These are phyloP conservation scores for Coffea eugenioides DNA, from an alignment of 257 asterid species.

Conservation along the genomic window DNA sequence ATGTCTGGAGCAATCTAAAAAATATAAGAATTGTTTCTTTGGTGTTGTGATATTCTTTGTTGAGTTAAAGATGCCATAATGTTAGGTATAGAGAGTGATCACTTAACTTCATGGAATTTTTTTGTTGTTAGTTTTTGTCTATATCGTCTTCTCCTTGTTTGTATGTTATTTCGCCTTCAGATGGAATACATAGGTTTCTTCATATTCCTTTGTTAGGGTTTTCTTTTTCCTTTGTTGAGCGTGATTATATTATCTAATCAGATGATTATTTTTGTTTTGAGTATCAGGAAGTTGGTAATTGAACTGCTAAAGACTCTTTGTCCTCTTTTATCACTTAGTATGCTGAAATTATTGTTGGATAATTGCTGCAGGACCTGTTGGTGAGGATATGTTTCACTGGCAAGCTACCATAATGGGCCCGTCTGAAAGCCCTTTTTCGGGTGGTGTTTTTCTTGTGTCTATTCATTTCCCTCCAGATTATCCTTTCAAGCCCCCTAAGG, in stretches of 20 bases:
- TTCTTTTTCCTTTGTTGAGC: not conserved
- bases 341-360: conserved; percentile 4
- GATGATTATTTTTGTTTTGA: not conserved
- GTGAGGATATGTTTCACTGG: conserved; percentile 77
- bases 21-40: not conserved
- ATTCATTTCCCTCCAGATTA: conserved; percentile 82
- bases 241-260: not conserved
- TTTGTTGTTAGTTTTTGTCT: not conserved
- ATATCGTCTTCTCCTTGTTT: not conserved
- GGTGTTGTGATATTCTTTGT: not conserved
- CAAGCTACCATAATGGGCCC: conserved; percentile 90
- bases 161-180: not conserved
- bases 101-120: not conserved
- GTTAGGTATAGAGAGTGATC: not conserved
- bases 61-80: not conserved
- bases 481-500: conserved; percentile 89
- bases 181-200: not conserved
- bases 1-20: not conserved
- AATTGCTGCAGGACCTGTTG: conserved; percentile 58
- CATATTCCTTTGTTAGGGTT: not conserved
- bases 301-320: not conserved
- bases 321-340: not conserved
- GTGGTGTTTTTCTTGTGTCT: conserved; percentile 63
- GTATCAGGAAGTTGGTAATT: not conserved
- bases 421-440: conserved; percentile 72